Conservation (phyloP, 495 filamentous ascomycete species). For the Lasiosphaeriaceae sp. region DNA sequence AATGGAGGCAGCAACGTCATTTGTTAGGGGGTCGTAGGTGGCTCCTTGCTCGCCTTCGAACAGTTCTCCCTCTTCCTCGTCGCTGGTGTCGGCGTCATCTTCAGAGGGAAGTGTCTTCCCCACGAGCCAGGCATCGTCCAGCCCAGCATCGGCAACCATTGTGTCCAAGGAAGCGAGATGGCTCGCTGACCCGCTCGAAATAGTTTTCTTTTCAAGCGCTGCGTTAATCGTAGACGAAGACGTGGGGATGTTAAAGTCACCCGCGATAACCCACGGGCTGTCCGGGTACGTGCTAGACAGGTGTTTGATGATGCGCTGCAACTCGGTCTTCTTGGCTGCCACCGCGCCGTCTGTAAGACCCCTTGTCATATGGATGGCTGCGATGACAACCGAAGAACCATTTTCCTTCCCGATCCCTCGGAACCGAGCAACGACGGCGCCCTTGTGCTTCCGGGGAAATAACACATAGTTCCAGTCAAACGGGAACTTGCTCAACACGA, state of each 20-base stretch:
- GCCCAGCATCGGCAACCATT: conserved; percentile 26
- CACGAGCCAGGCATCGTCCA: conserved; percentile 43
- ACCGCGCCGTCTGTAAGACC: conserved; percentile 52
- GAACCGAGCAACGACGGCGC: conserved; percentile 43
- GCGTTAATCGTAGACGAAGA: conserved; percentile 47
- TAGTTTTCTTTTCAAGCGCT: conserved; percentile 40
- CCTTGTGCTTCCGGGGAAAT: conserved; percentile 47
- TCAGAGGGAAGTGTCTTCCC: conserved; percentile 19
- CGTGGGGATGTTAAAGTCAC: conserved; percentile 56
- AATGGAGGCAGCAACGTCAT: conserved; percentile 44
- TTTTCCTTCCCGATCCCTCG: conserved; percentile 23
- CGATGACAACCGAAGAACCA: conserved; percentile 34
- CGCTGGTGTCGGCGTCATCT: conserved; percentile 15
- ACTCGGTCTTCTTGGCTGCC: conserved; percentile 44
- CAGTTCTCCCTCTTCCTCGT: too few relatives aligned
- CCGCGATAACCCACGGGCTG: conserved; percentile 50
- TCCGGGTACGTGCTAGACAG: conserved; percentile 28
- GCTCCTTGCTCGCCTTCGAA: conserved; percentile 52
- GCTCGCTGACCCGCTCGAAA: conserved; percentile 34
- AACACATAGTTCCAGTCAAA: conserved; percentile 50
- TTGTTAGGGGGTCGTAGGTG: conserved; percentile 52
- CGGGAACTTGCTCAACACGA: conserved; percentile 46
- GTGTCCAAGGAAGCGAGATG: conserved; percentile 32
- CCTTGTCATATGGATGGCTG: conserved; percentile 50
- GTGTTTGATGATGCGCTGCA: conserved; percentile 41